Conservation (phyloP, 345 rosid genomes). For the Melastoma malabathricum region DNA sequence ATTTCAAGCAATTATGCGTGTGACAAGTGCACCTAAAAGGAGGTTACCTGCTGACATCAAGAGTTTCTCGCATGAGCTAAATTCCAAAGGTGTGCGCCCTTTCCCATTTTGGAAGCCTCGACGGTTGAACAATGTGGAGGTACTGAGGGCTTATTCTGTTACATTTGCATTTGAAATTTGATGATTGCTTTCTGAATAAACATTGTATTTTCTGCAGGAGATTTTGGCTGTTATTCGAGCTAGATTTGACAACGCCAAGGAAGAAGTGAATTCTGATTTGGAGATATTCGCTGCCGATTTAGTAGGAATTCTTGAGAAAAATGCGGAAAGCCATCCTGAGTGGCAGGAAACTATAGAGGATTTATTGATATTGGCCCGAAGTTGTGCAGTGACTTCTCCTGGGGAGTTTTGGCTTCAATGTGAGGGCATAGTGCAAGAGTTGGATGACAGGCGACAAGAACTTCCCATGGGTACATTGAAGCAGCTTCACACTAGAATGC, state of each 20-base stretch:
- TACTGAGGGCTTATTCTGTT: constrained; percentile 11
- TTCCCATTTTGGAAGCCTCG: constrained; percentile 96
- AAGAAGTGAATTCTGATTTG: constrained; percentile 98
- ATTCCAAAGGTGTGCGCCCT: constrained; percentile 95
- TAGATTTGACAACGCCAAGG: constrained; percentile 96
- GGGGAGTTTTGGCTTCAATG: constrained; percentile 99
- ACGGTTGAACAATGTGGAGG: constrained; percentile 82
- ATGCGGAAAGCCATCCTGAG: constrained; percentile 95
- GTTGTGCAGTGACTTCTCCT: constrained; percentile 87
- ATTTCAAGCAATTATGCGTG: constrained; percentile 90
- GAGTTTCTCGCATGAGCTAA: constrained; percentile 98
- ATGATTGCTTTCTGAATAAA: constrained; percentile 8
- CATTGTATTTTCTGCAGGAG: constrained; percentile 40
- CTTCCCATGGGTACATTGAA: constrained; percentile 81
- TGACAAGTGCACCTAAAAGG: constrained; percentile 91
- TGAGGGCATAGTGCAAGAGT: constrained; percentile 96
- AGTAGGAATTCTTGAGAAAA: constrained; percentile 90
- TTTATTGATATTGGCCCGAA: constrained; percentile 84
- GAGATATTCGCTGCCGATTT: constrained; percentile 95
- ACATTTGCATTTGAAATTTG: constrained; percentile 1
- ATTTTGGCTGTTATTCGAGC: constrained; percentile 67
- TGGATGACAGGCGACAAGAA: constrained; percentile 98
- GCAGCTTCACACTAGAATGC: constrained; percentile 96
- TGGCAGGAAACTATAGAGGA: constrained; percentile 99
- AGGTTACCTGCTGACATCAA: constrained; percentile 92